These are phyloP conservation scores for Fraxinus americana DNA, from an alignment of 257 asterid genomes.

Conservation along the genomic window DNA sequence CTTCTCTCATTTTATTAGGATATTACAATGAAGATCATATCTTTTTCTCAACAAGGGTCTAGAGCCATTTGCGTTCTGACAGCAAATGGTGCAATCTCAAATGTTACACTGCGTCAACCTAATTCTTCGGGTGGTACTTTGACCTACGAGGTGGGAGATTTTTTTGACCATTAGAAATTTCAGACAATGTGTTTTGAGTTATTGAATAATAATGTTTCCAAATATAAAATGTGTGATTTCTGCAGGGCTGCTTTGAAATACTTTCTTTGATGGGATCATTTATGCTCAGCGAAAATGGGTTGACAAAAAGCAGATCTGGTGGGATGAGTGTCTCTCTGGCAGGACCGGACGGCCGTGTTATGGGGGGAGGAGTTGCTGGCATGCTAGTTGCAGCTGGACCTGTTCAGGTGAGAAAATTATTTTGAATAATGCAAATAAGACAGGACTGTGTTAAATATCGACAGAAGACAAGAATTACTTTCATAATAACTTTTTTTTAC, in stretches of 20 bases:
- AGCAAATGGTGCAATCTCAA: conserved; percentile 85
- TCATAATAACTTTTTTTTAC: background rate
- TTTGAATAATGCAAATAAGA: background rate
- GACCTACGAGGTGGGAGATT: conserved; percentile 70
- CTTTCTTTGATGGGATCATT: conserved; percentile 83
- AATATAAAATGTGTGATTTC: conserved; percentile 17
- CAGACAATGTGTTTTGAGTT: background rate
- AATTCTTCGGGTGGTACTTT: conserved; percentile 92
- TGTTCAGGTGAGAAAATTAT: conserved; percentile 60
- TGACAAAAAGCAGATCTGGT: conserved; percentile 88
- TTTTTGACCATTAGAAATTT: background rate
- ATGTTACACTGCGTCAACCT: conserved; percentile 84
- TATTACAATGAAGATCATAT: conserved; percentile 78
- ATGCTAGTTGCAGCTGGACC: conserved; percentile 86
- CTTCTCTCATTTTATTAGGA: conserved; percentile 50
- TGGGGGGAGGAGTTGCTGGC: conserved; percentile 97
- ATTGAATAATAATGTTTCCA: conserved; percentile 3
- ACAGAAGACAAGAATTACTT: background rate
- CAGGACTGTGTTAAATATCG: background rate
- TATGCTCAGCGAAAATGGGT: conserved; percentile 75
- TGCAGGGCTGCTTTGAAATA: conserved; percentile 85
- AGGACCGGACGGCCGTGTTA: conserved; percentile 89
- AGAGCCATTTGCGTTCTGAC: conserved; percentile 85
- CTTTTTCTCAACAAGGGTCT: conserved; percentile 88
- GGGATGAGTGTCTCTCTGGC: conserved; percentile 91